phyloP scores from a whole-genome alignment of 2,329 filamentous ascomycete genomes.

The Penicillium olsonii region DNA sequence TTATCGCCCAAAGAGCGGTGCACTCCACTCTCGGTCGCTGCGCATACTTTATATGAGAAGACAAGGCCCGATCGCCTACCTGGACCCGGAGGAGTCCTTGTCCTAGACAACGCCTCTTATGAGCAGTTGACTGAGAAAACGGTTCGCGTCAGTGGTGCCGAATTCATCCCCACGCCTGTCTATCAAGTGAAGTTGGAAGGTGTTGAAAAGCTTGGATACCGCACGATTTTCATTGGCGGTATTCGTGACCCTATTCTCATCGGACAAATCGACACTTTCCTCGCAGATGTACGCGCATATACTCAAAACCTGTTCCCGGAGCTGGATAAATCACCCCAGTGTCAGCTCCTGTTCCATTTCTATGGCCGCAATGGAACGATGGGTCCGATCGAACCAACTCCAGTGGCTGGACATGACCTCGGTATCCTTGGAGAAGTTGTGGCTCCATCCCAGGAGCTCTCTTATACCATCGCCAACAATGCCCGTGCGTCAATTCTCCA shows the following conservation, averaged over 20 bases:
- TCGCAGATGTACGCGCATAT: conserved; percentile 35
- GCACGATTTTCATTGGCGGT: conserved; percentile 50
- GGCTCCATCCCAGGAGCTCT: conserved; percentile 48
- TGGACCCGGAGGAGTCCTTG: conserved; percentile 53
- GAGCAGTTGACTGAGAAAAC: conserved; percentile 46
- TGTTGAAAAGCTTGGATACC: conserved; percentile 46
- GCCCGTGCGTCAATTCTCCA: conserved; percentile 49
- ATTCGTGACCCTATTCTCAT: conserved; percentile 52
- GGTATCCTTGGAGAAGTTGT: conserved; percentile 52
- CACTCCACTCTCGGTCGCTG: conserved; percentile 53
- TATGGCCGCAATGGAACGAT: conserved; percentile 48
- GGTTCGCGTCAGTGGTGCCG: conserved; percentile 44
- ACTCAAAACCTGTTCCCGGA: conserved; percentile 15
- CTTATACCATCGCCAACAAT: conserved; percentile 46
- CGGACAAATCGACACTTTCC: conserved; percentile 40
- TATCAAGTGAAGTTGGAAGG: conserved; percentile 56
- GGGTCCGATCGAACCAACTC: conserved; percentile 29
- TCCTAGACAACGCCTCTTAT: conserved; percentile 46
- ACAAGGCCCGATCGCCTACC: conserved; percentile 52
- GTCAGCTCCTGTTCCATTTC: conserved; percentile 47
- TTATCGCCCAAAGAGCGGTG: conserved; percentile 44
- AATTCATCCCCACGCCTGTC: conserved; percentile 34
- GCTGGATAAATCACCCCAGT: conserved; percentile 26
- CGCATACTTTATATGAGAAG: conserved; percentile 60
- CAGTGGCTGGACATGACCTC: conserved; percentile 37